Base-by-base conservation (phyloP, 345 rosid genomes). In the Citrus glauca region DNA sequence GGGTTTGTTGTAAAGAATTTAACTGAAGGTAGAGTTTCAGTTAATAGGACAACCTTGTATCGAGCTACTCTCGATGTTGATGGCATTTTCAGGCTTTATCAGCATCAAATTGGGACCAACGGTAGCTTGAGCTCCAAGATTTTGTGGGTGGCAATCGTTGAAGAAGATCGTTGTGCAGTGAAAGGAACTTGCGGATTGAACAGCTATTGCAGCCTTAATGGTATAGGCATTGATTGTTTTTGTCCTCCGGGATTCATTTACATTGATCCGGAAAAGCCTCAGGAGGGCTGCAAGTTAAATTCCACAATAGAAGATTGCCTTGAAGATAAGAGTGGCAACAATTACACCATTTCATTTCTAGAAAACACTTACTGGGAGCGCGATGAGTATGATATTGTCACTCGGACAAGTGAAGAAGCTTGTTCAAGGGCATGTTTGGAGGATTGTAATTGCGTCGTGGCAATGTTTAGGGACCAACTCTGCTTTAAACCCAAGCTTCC, bases 111-210 rank as follows among this genome's bases (percentile, higher is more conserved):
- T 45, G 50, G 1, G 50, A 45, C 50, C 0, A 45, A 45, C 0
- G 5, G 50, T 45, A 3, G 50, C 50, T 45, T 45, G 17, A 45
- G 50, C 17, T 13, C 50, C 50, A 45, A 11, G 50, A 13, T 3
- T 11, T 0, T 45, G 0, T 45, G 50, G 50, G 50, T 0, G 1
- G 50, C 17, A 0, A 45, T 45, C 11, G 0, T 0, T 0, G 16
- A 42, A 10, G 48, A 11, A 42, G 16, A 42, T 11, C 48, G 17
- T 13, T 45, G 50, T 45, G 0, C 0, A 13, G 50, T 45, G 50
- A 45, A 45, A 13, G 5, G 5, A 45, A 13, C 17, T 13, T 45
- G 50, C 0, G 17, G 50, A 0, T 45, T 45, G 50, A 45, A 45
- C 0, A 45, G 77, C 69, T 74, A 61, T 28, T 74, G 69, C 10